These are phyloP conservation scores for Canavalia gladiata DNA, from an alignment of 306 rosid species.

Conservation along the genomic window DNA sequence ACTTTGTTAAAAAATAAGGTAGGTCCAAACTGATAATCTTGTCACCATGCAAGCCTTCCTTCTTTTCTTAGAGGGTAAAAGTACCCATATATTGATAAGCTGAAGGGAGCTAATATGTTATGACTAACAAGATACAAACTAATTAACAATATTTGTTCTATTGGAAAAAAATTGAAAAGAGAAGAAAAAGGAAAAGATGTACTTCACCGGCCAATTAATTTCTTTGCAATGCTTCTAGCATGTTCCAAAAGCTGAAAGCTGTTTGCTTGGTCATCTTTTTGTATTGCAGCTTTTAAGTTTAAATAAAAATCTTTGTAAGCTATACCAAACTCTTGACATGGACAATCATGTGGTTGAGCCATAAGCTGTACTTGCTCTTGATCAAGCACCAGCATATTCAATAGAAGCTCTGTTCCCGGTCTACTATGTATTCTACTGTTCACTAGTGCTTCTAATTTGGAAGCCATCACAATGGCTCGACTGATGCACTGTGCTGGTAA, in stretches of 20 bases:
- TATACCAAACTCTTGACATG: conserved; percentile 44
- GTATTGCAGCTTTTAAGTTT: conserved; percentile 61
- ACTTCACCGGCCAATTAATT: conserved; percentile 57
- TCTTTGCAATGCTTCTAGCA: conserved; percentile 72
- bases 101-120: conserved; percentile 20
- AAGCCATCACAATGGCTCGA: conserved; percentile 81
- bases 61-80: not conserved
- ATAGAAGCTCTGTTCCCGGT: conserved; percentile 44
- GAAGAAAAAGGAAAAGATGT: not conserved
- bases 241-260: conserved; percentile 58
- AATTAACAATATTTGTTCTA: not conserved
- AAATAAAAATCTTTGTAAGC: conserved; percentile 61
- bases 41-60: not conserved
- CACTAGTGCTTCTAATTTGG: conserved; percentile 72
- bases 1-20: conserved; percentile 20
- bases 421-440: conserved; percentile 59
- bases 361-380: conserved; percentile 52
- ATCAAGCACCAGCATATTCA: conserved; percentile 40
- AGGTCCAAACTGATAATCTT: conserved; percentile 13
- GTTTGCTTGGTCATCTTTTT: conserved; percentile 54
- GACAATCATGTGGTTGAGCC: conserved; percentile 40
- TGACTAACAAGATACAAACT: conserved; percentile 16
- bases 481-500: conserved; percentile 74
- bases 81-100: not conserved
- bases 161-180: not conserved